Evolutionary conservation across 208 protist genomes (phyloP).

Genomic region (Leptomonas seymouri): DNA sequence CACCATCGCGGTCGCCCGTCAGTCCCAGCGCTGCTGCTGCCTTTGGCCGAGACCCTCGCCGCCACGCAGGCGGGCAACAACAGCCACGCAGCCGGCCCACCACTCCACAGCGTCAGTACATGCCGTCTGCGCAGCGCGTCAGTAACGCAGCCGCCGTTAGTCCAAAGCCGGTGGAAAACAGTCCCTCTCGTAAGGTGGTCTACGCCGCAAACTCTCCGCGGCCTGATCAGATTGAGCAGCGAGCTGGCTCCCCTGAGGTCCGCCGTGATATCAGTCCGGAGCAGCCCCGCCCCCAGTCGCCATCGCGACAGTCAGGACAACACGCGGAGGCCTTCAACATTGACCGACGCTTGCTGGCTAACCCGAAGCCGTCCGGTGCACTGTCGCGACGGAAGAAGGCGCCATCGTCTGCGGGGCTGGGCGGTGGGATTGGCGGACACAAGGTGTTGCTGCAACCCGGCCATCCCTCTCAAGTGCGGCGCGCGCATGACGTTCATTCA

Average conservation of each 20-base stretch:
- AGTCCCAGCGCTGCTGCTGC: slow-evolving; percentile 7
- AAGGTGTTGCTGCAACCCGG: slow-evolving; percentile 20
- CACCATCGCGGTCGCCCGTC: slow-evolving; percentile 14
- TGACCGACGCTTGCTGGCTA: slow-evolving; percentile 18
- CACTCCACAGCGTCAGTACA: slow-evolving; percentile 16
- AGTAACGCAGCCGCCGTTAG: slow-evolving; percentile 8
- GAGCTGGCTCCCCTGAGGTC: neutral
- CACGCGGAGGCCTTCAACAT: slow-evolving; percentile 9
- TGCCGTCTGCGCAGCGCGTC: slow-evolving; percentile 8
- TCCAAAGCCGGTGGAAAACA: neutral
- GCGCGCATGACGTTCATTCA: slow-evolving; percentile 7
- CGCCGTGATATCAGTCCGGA: slow-evolving; percentile 5
- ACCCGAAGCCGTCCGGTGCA: slow-evolving; percentile 5
- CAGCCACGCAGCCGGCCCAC: slow-evolving; percentile 19
- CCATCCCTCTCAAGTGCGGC: slow-evolving; percentile 11
- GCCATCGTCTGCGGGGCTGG: slow-evolving; percentile 13
- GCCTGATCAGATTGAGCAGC: slow-evolving; percentile 12
- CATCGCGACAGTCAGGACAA: neutral
- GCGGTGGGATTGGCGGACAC: slow-evolving; percentile 18
- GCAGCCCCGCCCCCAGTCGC: slow-evolving; percentile 14
- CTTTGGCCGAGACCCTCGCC: slow-evolving; percentile 32
- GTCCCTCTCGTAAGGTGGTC: slow-evolving; percentile 22
- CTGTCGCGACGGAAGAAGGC: slow-evolving; percentile 15
- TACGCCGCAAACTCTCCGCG: slow-evolving; percentile 33
- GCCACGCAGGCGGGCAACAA: slow-evolving; percentile 5